Evolutionary conservation across 371 early-diverging fungal genomes (phyloP).

Genomic region (Lichtheimia hyalospora): DNA sequence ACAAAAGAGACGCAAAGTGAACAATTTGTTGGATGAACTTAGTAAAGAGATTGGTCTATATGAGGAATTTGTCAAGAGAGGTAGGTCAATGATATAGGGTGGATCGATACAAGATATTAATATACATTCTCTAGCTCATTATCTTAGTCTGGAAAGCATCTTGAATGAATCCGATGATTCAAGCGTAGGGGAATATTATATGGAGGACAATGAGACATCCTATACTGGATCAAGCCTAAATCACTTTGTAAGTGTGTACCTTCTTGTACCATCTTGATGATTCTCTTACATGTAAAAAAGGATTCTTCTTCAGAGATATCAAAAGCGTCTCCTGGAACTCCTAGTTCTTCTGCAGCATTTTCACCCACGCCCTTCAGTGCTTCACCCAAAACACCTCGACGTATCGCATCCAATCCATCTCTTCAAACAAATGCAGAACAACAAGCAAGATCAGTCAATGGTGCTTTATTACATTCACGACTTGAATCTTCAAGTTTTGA

Average conservation of each 20-base stretch:
- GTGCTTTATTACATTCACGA: constrained; percentile 3
- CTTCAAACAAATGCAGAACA: constrained; percentile 2
- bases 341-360: constrained; percentile 14
- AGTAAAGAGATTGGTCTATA: constrained; percentile 68
- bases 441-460: constrained; percentile 3
- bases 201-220: constrained; percentile 30
- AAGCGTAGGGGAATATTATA: constrained; percentile 31
- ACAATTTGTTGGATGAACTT: constrained; percentile 54
- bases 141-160: constrained; percentile 54
- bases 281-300: constrained; percentile 17
- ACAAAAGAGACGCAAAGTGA: constrained; percentile 47
- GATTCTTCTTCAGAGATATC: constrained; percentile 46
- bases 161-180: constrained; percentile 48
- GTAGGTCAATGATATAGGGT: constrained; percentile 30
- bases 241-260: constrained; percentile 32
- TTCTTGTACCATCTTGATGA: no score
- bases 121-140: constrained; percentile 29
- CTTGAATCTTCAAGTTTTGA: constrained; percentile 19
- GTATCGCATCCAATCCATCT: constrained; percentile 11
- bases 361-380: constrained; percentile 14
- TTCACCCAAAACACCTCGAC: constrained; percentile 16
- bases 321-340: constrained; percentile 26
- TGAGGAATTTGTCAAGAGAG: constrained; percentile 76
- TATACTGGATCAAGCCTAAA: constrained; percentile 40
- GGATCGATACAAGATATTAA: neutral